Evolutionary conservation across 208 protist species (phyloP), one percentile per base, ranked within the genome.

Genomic region (Trypanosoma vivax): DNA sequence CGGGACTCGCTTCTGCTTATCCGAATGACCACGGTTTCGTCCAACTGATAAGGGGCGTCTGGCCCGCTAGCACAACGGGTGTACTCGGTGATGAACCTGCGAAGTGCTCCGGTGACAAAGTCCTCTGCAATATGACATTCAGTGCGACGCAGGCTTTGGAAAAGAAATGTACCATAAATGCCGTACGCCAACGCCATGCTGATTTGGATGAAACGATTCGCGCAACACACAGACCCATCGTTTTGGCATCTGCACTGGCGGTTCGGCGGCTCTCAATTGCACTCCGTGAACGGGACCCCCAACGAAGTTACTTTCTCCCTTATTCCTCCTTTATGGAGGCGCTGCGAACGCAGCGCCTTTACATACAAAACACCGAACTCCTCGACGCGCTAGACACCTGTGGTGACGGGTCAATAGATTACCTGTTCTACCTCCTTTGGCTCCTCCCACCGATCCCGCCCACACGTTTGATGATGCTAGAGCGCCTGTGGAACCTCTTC

Each of bases 401-500:
- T 51, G 74, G 75, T 4, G 82, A 93, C 21, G 71, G 79, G 35
- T 79, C 70, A 0, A 75, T 93, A 1, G 86, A 93, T 52, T 62
- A 76, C 18, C 42, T 74, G 19, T 82, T 81, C 30, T 93, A 93
- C 61, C 30, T 80, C 25, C 57, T 60, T 3, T 48, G 88, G 50
- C 49, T 90, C 5, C 34, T 88, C 34, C 77, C 79, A 1, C 38
- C 35, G 14, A 50, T 84, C 41, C 49, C 79, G 11, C 61, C 86
- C 1, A 61, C 75, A 10, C 81, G 86, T 11, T 38, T 62, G 2
- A 77, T 86, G 79, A 70, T 90, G 69, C 47, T 93, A 54, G 79
- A 78, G 54, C 79, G 86, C n/a, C 41, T 93, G 37, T 93, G 86
- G 82, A 51, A 51, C 0, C 45, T 81, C 37, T 86, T 92, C 39